Base-by-base conservation (phyloP, 768 basidiomycete species). In the Leccinum rimulosum region DNA sequence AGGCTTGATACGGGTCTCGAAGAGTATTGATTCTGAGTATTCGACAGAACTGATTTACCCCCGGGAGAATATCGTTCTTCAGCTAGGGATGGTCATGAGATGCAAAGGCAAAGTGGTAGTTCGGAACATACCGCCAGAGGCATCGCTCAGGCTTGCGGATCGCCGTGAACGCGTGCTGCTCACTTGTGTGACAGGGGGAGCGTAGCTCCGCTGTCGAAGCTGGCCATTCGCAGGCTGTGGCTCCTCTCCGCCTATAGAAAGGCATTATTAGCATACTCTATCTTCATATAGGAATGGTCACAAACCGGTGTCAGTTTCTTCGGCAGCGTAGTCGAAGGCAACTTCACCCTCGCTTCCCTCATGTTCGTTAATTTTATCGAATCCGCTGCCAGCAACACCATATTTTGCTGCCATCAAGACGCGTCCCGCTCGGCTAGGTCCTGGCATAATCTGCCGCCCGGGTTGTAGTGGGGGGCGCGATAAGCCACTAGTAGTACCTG, bases 61-160 rank as follows among this genome's bases (percentile, higher is more conserved):
- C 63, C 58, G 6, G 70, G 72, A 31, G 73, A 73, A 17, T 57
- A 15, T 6, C 69, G 65, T 52, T 74, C 69, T 48, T 70, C 71
- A 55, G 67, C 74, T 67, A 55, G 54, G 58, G 43, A 54, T 61
- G 52, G 58, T 62, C 54, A 36, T 62, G 61, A 61, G 56, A 65
- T 64, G 54, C 66, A 73, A 49, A 73, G 70, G n/a, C 64, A 61
- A 45, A 68, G 68, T 54, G 57, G 62, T 62, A 52, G 6, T 19
- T 52, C n/a, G 51, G 56, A 73, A 76, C 61, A 45, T 60, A 66
- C 66, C 64, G 31, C 61, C 62, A 57, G 67, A 67, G 30, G 85
- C 83, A 68, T 91, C 88, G 66, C 88, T 91, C 52, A 91, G 75
- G 70, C 89, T 90, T 15, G 87, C 87, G n/a, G 89, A 91, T 56